A percentile compares a stretch with the other conserved stretches of the same genome.
Evolutionary conservation across 495 filamentous ascomycete genomes (phyloP).

Genomic region (Penicillium crystallinum): DNA sequence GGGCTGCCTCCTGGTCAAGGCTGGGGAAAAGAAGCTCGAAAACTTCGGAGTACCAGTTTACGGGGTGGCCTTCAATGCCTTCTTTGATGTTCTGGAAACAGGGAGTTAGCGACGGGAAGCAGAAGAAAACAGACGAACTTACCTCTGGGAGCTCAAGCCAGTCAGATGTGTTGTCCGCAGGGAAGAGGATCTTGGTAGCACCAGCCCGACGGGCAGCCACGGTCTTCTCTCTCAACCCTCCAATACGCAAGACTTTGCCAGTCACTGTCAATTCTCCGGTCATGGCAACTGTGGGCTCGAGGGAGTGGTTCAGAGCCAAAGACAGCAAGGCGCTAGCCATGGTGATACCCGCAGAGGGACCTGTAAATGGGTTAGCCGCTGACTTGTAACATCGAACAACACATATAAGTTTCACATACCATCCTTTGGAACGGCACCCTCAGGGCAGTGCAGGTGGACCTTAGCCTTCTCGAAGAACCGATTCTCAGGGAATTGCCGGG

Average conservation of each 20-base stretch:
- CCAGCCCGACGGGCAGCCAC: conserved; percentile 92
- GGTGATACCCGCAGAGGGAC: conserved; percentile 89
- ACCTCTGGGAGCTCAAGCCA: conserved; percentile 98
- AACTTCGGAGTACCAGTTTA: conserved; percentile 90
- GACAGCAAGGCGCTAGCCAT: conserved; percentile 92
- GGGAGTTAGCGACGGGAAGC: conserved; percentile 10
- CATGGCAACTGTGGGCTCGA: conserved; percentile 92
- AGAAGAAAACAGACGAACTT: conserved; percentile 11
- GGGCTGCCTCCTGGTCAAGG: conserved; percentile 68
- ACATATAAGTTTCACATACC: conserved; percentile 40
- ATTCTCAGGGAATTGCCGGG: conserved; percentile 78
- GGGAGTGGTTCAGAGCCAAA: conserved; percentile 68
- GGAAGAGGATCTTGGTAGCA: conserved; percentile 93
- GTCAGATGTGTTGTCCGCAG: conserved; percentile 87
- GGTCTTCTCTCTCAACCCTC: conserved; percentile 96
- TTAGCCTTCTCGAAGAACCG: conserved; percentile 94
- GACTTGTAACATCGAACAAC: background rate
- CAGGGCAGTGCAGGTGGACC: conserved; percentile 94
- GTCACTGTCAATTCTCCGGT: conserved; percentile 97
- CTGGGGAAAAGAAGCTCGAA: conserved; percentile 86
- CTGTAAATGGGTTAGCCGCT: conserved; percentile 26
- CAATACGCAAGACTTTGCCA: conserved; percentile 94
- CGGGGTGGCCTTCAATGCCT: conserved; percentile 83
- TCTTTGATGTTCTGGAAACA: conserved; percentile 85
- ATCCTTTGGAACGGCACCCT: conserved; percentile 95